Evolutionary conservation across 2,329 filamentous ascomycete genomes (phyloP), one percentile per base, ranked within the genome.

Genomic region (Claviceps arundinis): DNA sequence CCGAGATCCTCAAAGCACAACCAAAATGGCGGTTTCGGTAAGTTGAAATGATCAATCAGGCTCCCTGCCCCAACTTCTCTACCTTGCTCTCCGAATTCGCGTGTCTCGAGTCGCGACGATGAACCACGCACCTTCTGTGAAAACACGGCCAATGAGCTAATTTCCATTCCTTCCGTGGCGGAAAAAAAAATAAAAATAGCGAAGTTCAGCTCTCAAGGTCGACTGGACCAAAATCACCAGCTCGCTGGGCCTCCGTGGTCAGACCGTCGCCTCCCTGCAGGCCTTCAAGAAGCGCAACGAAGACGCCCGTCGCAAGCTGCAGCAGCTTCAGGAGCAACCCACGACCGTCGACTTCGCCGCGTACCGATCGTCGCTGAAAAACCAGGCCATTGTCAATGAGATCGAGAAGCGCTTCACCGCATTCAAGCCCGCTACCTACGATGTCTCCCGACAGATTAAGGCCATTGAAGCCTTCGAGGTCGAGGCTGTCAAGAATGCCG

Each of bases 221-320:
- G 93, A 98, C 84, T 98, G 93, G 93, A 82, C 82, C 76, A 93
- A 94, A 77, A 82, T 98, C 68, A 85, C 85, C 74, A 82, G 81
- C 74, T 94, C 91, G 68, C 89, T 98, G 66, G 91, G 91, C 71
- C 89, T 98, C 72, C 88, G 88, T 72, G 93, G 93, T 71, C 87
- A 89, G 77, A 98, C 93, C 62, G 90, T 88, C 62, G 75, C 85
- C 65, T 86, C 91, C 57, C 89, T 98, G 57, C 85, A 91, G 71
- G 81, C 88, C 60, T 98, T 98, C 85, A 98, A 98, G 83, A 93
- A 95, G 84, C 90, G 93, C 76, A 96, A 97, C 80, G 93, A 98
- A 70, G 90, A 96, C 70, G 91, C 89, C 68, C 90, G 91, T 74
- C 91, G 93, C 77, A 91, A 91, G 76, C 80, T 98, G 56, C 82